Percentiles rank a stretch among this genome's conserved stretches.
Evolutionary conservation across 805 yeast species (phyloP).

Genomic region (Metschnikowia reukaufii): DNA sequence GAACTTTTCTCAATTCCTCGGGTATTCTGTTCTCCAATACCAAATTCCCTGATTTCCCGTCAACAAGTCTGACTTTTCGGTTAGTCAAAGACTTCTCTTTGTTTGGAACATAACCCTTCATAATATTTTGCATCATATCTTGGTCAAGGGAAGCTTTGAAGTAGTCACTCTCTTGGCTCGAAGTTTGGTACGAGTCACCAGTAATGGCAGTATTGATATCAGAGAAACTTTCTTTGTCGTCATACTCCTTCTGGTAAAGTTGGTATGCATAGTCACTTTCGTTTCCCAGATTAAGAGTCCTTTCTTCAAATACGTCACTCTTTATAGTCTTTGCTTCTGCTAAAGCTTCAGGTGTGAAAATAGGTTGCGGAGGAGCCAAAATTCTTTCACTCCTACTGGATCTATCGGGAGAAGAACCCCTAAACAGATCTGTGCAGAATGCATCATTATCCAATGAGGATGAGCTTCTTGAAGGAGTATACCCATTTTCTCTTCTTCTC

Average conservation of each 20-base stretch:
- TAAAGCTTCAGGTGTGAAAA: slow-evolving; percentile 60
- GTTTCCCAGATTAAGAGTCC: slow-evolving; percentile 30
- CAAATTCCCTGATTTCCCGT: slow-evolving; percentile 68
- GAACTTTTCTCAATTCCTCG: slow-evolving; percentile 75
- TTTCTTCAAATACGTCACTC: slow-evolving; percentile 29
- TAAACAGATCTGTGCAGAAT: slow-evolving; percentile 40
- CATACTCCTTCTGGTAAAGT: slow-evolving; percentile 36
- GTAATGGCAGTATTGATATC: slow-evolving; percentile 33
- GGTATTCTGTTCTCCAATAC: slow-evolving; percentile 95
- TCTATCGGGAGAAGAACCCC: slow-evolving; percentile 29
- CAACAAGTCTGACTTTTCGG: slow-evolving; percentile 69
- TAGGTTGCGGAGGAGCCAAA: slow-evolving; percentile 64
- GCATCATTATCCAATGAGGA: slow-evolving; percentile 31
- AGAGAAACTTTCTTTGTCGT: slow-evolving; percentile 34
- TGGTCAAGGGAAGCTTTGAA: slow-evolving; percentile 48
- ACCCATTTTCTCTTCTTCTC: slow-evolving; percentile 46
- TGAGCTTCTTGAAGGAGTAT: slow-evolving; percentile 35
- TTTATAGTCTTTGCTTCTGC: slow-evolving; percentile 51
- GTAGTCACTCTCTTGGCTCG: slow-evolving; percentile 35
- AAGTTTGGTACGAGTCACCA: slow-evolving; percentile 30
- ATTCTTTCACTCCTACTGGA: slow-evolving; percentile 49
- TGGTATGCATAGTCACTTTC: slow-evolving; percentile 33
- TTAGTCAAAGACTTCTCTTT: slow-evolving; percentile 68
- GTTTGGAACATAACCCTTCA: slow-evolving; percentile 48
- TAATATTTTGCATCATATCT: slow-evolving; percentile 46